Conservation (phyloP, 2,329 filamentous ascomycete genomes). For the Fusarium sp. region DNA sequence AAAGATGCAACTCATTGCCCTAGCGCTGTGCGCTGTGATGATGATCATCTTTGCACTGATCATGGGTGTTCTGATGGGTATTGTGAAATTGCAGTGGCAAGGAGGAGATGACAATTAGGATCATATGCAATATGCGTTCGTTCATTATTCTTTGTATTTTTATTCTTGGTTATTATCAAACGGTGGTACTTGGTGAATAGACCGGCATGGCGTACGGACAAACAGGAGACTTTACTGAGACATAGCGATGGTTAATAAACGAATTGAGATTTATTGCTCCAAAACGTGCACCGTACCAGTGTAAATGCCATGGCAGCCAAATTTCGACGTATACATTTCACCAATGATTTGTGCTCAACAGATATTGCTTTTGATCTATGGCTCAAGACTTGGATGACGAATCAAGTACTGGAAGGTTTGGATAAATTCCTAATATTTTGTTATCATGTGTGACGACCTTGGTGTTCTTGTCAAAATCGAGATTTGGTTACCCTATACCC, state of each 20-base stretch:
- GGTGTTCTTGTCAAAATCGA: background rate
- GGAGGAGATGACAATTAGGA: conserved; percentile 18
- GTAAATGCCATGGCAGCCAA: too few species aligned
- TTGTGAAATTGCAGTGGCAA: conserved; percentile 42
- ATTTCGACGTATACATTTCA: too few species aligned
- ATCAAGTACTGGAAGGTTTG: background rate
- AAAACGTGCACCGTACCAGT: too few species aligned
- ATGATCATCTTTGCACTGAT: conserved; percentile 45
- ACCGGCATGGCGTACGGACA: conserved; percentile 22
- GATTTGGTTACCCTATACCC: background rate
- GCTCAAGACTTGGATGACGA: background rate
- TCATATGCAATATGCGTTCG: background rate
- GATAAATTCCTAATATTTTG: background rate
- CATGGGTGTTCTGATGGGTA: conserved; percentile 45
- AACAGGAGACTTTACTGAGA: background rate
- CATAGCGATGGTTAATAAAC: background rate
- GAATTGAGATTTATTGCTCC: background rate
- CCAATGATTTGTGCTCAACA: too few species aligned
- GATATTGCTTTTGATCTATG: too few species aligned
- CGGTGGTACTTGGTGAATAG: background rate
- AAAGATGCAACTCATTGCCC: conserved; percentile 40
- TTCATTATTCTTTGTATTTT: conserved; percentile 1
- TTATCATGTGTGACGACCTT: background rate
- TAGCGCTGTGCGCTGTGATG: conserved; percentile 35
- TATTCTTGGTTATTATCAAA: conserved; percentile 1